Percentiles rank a stretch among this genome's conserved stretches.
Evolutionary conservation across 31 red algal genomes (phyloP).

Genomic region (Asparagopsis taxiformis): DNA sequence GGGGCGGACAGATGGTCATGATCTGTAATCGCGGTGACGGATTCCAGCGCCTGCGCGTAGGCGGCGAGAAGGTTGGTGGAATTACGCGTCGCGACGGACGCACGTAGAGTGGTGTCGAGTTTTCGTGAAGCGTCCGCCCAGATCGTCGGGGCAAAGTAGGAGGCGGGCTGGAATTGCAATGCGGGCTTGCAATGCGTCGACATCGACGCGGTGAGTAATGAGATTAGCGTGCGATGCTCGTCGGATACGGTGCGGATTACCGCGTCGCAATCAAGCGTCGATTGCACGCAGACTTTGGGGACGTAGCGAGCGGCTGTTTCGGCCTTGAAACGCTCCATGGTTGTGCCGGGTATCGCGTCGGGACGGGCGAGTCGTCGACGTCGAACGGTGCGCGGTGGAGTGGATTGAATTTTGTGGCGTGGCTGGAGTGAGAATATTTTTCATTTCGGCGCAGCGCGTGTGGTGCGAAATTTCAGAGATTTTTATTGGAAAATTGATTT

Average conservation of each 20-base stretch:
- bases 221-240: constrained; percentile 3
- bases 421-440: too few relatives aligned
- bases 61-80: constrained; percentile 1
- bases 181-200: too few relatives aligned
- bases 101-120: not conserved
- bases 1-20: constrained; percentile 17
- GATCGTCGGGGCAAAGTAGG: not conserved
- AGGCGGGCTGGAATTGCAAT: too few relatives aligned
- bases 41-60: constrained; percentile 17
- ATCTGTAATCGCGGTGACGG: constrained; percentile 2
- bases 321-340: constrained; percentile 27
- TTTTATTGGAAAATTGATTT: too few relatives aligned
- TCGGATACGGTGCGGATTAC: constrained; percentile 41
- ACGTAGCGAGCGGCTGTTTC: constrained; percentile 17
- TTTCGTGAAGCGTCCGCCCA: not conserved
- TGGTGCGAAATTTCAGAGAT: too few relatives aligned
- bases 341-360: not conserved
- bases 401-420: too few relatives aligned
- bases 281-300: constrained; percentile 9
- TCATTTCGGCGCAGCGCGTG: too few relatives aligned
- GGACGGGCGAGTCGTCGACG: constrained; percentile 4
- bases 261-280: constrained; percentile 57
- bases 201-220: constrained; percentile 13
- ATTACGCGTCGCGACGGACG: not conserved
- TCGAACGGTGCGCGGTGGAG: constrained; percentile 25